phyloP scores from a whole-genome alignment of 441 rosid genomes.

The Populus hybrid region DNA sequence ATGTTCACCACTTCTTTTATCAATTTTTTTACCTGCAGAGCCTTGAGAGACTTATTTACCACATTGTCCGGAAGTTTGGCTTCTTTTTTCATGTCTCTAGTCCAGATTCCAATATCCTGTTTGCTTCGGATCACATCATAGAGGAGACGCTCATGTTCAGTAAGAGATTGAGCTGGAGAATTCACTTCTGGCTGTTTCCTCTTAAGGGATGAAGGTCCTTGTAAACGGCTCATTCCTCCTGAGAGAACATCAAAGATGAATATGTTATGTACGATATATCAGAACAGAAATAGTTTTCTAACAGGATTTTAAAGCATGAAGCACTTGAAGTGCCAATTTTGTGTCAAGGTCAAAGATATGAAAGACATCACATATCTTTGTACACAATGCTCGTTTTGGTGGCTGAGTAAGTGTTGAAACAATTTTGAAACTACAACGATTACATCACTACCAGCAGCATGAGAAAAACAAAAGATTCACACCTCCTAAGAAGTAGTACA shows the following conservation, averaged over 20 bases:
- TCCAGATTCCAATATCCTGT: too few relatives aligned
- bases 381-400: neutral
- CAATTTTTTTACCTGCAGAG: too few relatives aligned
- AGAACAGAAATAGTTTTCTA: neutral
- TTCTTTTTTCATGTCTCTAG: too few relatives aligned
- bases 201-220: too few relatives aligned
- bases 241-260: neutral
- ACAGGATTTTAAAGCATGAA: neutral
- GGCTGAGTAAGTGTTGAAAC: neutral
- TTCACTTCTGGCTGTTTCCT: too few relatives aligned
- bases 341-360: neutral
- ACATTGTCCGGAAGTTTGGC: too few relatives aligned
- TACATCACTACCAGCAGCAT: neutral
- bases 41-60: too few relatives aligned
- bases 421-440: neutral
- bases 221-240: conserved; percentile 37
- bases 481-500: neutral
- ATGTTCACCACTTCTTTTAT: too few relatives aligned
- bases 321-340: neutral
- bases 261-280: neutral
- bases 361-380: neutral
- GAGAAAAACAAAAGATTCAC: neutral
- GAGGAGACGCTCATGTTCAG: too few relatives aligned
- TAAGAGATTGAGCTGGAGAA: too few relatives aligned
- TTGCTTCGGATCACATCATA: too few relatives aligned